Percentiles rank a stretch among this genome's conserved stretches.
Evolutionary conservation across 1,284 basidiomycete genomes (phyloP).

Genomic region (Taiwanofungus camphoratus): DNA sequence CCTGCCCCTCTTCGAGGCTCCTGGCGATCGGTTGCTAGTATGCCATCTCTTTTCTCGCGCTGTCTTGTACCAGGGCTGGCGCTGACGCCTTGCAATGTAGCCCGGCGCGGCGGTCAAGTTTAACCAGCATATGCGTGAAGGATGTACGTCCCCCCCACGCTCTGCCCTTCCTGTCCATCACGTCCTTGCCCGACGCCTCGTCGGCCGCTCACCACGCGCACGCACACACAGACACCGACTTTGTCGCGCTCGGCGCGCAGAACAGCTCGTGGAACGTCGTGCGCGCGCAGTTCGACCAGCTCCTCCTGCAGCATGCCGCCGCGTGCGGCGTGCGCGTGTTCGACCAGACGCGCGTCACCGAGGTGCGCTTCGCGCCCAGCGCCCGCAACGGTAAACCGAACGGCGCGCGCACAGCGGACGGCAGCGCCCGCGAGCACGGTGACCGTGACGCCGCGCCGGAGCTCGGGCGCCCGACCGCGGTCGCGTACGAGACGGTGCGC

Average conservation of each 20-base stretch:
- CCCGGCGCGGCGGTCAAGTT: constrained; percentile 40
- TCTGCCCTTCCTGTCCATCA: neutral
- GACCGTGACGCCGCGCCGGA: neutral
- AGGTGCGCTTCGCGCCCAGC: too few relatives aligned
- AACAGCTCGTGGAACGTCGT: constrained; percentile 38
- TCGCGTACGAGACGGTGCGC: constrained; percentile 22
- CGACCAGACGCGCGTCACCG: constrained; percentile 31
- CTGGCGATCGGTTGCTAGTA: too few relatives aligned
- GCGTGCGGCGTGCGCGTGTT: constrained; percentile 30
- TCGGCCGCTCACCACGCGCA: too few relatives aligned
- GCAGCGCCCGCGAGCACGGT: too few relatives aligned
- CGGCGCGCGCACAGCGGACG: too few relatives aligned
- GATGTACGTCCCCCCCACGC: constrained; percentile 26
- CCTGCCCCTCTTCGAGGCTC: too few relatives aligned
- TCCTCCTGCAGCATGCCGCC: constrained; percentile 34
- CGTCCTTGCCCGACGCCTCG: neutral
- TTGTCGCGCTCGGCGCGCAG: constrained; percentile 32
- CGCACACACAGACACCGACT: constrained; percentile 35
- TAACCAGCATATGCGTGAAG: constrained; percentile 35
- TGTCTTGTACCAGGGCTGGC: too few relatives aligned
- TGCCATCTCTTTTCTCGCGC: too few relatives aligned
- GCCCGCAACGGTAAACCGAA: too few relatives aligned
- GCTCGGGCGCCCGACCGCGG: constrained; percentile 23
- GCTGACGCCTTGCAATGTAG: too few relatives aligned
- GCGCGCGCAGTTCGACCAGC: constrained; percentile 36